These are phyloP conservation scores for Pythium sukuiense DNA, from an alignment of 352 stramenopile genomes.

Conservation along the genomic window DNA sequence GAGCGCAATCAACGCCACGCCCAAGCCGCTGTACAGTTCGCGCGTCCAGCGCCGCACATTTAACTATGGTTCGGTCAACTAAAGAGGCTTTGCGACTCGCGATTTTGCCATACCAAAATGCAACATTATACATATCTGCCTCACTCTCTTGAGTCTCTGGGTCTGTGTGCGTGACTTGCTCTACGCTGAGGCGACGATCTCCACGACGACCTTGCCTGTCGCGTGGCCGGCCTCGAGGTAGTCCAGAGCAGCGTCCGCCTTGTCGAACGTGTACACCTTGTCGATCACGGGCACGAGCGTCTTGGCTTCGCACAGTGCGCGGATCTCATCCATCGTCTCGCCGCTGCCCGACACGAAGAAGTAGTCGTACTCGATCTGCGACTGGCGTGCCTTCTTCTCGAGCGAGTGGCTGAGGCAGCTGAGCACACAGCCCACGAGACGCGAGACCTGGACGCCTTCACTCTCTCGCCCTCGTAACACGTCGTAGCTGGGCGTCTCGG, in stretches of 20 bases:
- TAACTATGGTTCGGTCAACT: slow-evolving; percentile 44
- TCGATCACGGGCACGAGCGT: slow-evolving; percentile 58
- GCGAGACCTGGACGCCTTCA: slow-evolving; percentile 44
- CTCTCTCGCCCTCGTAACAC: slow-evolving; percentile 33
- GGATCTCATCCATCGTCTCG: slow-evolving; percentile 50
- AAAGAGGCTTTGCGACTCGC: not conserved
- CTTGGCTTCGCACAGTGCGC: slow-evolving; percentile 41
- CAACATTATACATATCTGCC: not conserved
- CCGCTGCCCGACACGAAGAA: slow-evolving; percentile 49
- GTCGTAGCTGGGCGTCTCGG: slow-evolving; percentile 49
- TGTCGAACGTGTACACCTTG: slow-evolving; percentile 72
- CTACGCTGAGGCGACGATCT: slow-evolving; percentile 32
- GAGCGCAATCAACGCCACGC: slow-evolving; percentile 48
- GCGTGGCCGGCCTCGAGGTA: slow-evolving; percentile 62
- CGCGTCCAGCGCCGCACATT: slow-evolving; percentile 49
- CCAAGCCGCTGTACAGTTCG: slow-evolving; percentile 60
- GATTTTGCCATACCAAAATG: slow-evolving; percentile 3
- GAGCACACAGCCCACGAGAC: slow-evolving; percentile 46
- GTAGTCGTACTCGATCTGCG: slow-evolving; percentile 58
- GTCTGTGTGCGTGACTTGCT: not conserved
- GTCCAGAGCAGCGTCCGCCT: slow-evolving; percentile 58
- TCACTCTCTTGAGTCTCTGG: not conserved
- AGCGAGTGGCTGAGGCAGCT: slow-evolving; percentile 65
- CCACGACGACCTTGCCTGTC: slow-evolving; percentile 66
- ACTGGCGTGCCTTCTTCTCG: slow-evolving; percentile 44